phyloP scores from a whole-genome alignment of 2,329 filamentous ascomycete genomes.

The Colletotrichum navitas region DNA sequence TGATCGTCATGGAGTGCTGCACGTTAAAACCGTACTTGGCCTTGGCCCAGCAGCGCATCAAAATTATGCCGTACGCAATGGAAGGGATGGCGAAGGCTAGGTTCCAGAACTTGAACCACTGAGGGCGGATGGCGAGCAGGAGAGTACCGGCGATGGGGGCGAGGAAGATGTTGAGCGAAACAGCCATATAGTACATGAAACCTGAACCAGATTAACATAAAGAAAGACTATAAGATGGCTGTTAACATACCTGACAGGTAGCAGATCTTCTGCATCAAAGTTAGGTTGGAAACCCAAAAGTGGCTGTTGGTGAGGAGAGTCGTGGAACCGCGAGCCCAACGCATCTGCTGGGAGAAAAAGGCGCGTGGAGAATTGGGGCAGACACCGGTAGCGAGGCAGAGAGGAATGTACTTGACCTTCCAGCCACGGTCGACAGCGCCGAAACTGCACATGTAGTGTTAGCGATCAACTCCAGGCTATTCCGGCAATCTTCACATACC shows the following conservation, averaged over 20 bases:
- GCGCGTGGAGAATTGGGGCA: conserved; percentile 57
- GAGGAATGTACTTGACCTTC: conserved; percentile 57
- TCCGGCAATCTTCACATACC: conserved; percentile 45
- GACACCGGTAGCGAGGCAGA: conserved; percentile 57
- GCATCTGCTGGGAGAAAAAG: conserved; percentile 59
- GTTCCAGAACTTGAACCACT: conserved; percentile 59
- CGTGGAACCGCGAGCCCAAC: conserved; percentile 57
- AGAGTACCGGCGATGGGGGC: conserved; percentile 55
- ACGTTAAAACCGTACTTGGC: conserved; percentile 57
- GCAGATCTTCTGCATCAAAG: conserved; percentile 56
- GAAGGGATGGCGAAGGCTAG: conserved; percentile 58
- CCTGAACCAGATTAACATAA: conserved; percentile 40
- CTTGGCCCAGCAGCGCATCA: conserved; percentile 57
- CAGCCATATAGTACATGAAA: conserved; percentile 56
- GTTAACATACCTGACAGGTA: conserved; percentile 53
- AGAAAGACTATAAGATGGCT: rapidly evolving
- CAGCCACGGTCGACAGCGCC: conserved; percentile 57
- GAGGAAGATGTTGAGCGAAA: conserved; percentile 56
- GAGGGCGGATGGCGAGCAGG: conserved; percentile 54
- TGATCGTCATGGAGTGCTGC: conserved; percentile 57
- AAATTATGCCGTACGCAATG: conserved; percentile 54
- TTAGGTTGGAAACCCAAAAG: conserved; percentile 56
- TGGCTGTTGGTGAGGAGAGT: conserved; percentile 56
- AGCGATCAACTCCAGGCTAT: background rate
- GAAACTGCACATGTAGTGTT: conserved; percentile 45